Base-by-base conservation (phyloP, 164 flowering plant species). In the Tetrastigma voinierianum region DNA sequence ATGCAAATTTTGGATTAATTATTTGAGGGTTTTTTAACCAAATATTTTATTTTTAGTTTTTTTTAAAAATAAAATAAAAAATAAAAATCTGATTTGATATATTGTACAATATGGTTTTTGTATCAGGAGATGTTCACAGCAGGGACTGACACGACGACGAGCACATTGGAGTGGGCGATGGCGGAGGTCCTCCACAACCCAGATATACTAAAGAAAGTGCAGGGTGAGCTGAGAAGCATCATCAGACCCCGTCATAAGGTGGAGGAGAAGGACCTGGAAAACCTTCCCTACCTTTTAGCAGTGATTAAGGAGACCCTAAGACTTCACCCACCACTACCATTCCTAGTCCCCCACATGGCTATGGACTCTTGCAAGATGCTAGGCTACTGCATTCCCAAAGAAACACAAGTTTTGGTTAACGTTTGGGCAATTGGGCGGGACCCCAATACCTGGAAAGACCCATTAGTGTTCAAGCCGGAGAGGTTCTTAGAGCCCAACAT, bases 111-210 rank as follows among this genome's bases (percentile, higher is more conserved):
- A 32, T 32, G 40, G 40, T 32, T 32, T 32, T 11, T 47, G n/a
- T n/a, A 1, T 47, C 65, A 85, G 90, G 90, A 83, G 51, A 73
- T 87, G 77, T 87, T 87, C 56, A 46, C 73, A 0, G 88, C 88
- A 3, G 89, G 87, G n/a, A 74, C 86, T 0, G 90, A 86, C 61
- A 86, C 87, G 2, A 81, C 84, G 0, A 78, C 82, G 7, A 81
- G 83, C 77, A 78, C 84, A 0, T 14, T 82, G 21, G 90, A 86
- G 61, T 86, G 90, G 90, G 83, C 83, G 18, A 74, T 83, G 82
- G 73, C 84, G 0, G 90, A 86, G 67, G 82, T 86, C 10, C 77
- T 86, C 15, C 80, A 67, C 72, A 73, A 80, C 62, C 86, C 86
- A 0, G 21, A 40, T 25, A 57, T 45, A 1, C 65, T 81, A 7